These are phyloP conservation scores for Elaeis guineensis DNA, from an alignment of 176 grass and related monocot genomes.

Conservation along the genomic window DNA sequence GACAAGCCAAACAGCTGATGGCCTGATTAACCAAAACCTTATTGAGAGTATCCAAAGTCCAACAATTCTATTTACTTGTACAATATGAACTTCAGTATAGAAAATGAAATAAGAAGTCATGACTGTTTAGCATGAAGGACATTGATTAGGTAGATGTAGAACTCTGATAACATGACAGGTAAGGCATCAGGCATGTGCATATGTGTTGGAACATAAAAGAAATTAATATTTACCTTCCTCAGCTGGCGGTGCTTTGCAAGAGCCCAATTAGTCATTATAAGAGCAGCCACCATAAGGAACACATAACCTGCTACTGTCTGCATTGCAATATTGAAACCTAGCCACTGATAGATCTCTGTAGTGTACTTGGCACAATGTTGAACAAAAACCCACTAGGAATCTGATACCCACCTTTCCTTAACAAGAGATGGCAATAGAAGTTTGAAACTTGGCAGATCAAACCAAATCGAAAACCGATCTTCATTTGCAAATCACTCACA, in stretches of 20 bases:
- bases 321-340: slow-evolving; percentile 87
- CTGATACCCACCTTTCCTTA: slow-evolving; percentile 94
- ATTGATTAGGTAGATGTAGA: too few relatives aligned
- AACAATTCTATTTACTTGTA: too few relatives aligned
- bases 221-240: slow-evolving; percentile 51
- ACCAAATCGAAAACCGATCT: slow-evolving; percentile 81
- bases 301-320: slow-evolving; percentile 83
- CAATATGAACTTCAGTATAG: too few relatives aligned
- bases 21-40: too few relatives aligned
- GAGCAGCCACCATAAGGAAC: slow-evolving; percentile 61
- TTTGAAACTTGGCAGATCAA: slow-evolving; percentile 70
- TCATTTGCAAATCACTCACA: slow-evolving; percentile 70
- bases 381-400: slow-evolving; percentile 90
- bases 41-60: too few relatives aligned
- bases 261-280: slow-evolving; percentile 96
- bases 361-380: slow-evolving; percentile 94
- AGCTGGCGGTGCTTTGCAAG: slow-evolving; percentile 76
- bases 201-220: background rate
- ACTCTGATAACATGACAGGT: too few relatives aligned
- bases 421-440: slow-evolving; percentile 90
- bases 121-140: too few relatives aligned
- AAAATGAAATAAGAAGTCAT: too few relatives aligned
- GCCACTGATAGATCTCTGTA: slow-evolving; percentile 97
- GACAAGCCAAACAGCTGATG: too few relatives aligned
- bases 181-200: too few relatives aligned